Base-by-base conservation (phyloP, 176 grass and related monocot genomes). In the Triticum turgidum region DNA sequence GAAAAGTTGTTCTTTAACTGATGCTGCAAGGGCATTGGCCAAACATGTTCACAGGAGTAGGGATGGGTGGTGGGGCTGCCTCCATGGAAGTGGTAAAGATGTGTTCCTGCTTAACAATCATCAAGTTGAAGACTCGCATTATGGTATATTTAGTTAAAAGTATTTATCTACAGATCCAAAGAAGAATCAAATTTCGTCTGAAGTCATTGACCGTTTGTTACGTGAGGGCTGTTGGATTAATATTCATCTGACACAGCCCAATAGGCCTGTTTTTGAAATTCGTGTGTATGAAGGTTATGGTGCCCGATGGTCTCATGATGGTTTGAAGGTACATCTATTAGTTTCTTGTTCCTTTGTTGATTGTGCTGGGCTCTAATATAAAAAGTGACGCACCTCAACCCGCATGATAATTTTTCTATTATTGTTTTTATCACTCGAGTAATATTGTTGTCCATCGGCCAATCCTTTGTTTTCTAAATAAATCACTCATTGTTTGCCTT, bases 41-140 rank as follows among this genome's bases (percentile, higher is more conserved):
- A 98, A 98, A 90, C 93, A 98, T 92, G 91, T 92, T 77, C 85
- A 92, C 85, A 92, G 96, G 91, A 91, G 88, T 63, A 92, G 41
- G 17, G 62, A 92, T 78, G 90, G 82, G 86, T 98, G 93, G 93
- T 98, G 96, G 96, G 96, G 93, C 44, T 64, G 69, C 45, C 65
- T 94, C 73, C 44, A 75, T 42, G 96, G 96, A 89, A 91, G 87
- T 65, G 91, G 96, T 98, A 91, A 76, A 86, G 61, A 77, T 75
- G 52, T 76, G 78, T 9, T 15, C 38, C 65, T 63, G 54, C 70
- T 77, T 77, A 77, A 76, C 37, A 33, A 76, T 73, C 76, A 33
- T 88, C 37, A 13, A 37, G 37, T 91, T 89, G 5, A 32, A 69
- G 61, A 38, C 11, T 62, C 0, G 37, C 80, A 3, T 42, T 65